Conservation (phyloP, 2,329 filamentous ascomycete species). For the Sclerotinia borealis region DNA sequence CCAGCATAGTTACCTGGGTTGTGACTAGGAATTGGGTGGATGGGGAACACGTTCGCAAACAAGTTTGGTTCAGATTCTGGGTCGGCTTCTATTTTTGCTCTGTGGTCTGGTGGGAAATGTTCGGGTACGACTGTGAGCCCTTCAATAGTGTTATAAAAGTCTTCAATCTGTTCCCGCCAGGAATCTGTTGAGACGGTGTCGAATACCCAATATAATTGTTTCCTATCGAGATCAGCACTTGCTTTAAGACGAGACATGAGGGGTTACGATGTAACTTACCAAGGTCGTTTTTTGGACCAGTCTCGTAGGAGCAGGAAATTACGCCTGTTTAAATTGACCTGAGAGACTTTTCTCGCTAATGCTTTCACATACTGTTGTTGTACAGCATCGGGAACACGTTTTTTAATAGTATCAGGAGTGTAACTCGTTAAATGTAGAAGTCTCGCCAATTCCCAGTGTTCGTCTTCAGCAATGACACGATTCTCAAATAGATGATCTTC, state of each 20-base stretch:
- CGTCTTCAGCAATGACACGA: conserved; percentile 16
- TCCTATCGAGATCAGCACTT: conserved; percentile 9
- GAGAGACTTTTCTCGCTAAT: conserved; percentile 7
- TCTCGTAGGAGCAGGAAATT: conserved; percentile 18
- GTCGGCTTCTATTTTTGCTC: not conserved
- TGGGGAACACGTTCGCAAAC: not conserved
- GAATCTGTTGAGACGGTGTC: conserved; percentile 12
- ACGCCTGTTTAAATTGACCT: conserved; percentile 16
- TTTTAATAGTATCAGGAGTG: not conserved
- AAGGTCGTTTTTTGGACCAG: conserved; percentile 19
- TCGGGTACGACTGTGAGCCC: not conserved
- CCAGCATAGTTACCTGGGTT: not conserved
- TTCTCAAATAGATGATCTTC: conserved; percentile 18
- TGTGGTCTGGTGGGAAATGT: too few relatives aligned
- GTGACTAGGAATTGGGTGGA: conserved; percentile 4
- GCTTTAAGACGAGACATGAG: not conserved
- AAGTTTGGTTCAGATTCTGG: conserved; percentile 1
- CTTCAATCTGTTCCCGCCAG: conserved; percentile 1
- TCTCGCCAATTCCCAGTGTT: conserved; percentile 3
- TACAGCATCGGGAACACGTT: not conserved
- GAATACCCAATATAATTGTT: conserved; percentile 18
- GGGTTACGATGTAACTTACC: conserved; percentile 8
- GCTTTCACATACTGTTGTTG: not conserved
- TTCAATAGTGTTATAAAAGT: conserved; percentile 12
- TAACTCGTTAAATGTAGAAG: not conserved